A percentile compares a stretch with the other conserved stretches of the same genome.
These are phyloP conservation scores for Spongiforma sp. DNA, from an alignment of 1,284 basidiomycete genomes.

Conservation along the genomic window DNA sequence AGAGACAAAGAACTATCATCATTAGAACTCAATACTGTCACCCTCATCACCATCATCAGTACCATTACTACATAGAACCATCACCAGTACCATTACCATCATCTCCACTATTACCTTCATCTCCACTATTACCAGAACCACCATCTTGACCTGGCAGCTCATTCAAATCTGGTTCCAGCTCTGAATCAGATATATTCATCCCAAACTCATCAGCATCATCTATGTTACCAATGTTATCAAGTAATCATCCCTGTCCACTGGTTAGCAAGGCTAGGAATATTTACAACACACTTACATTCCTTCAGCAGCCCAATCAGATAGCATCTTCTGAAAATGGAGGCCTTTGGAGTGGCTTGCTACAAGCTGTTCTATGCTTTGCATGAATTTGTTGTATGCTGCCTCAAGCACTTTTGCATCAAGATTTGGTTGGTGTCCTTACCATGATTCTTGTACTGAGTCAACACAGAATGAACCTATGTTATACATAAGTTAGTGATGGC, in stretches of 20 bases:
- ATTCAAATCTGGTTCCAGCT: not conserved
- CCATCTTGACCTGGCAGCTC: not conserved
- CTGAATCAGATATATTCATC: not conserved
- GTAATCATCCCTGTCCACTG: not conserved
- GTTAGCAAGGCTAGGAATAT: not conserved
- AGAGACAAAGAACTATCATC: not conserved
- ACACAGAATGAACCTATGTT: not conserved
- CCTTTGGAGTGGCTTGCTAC: not conserved
- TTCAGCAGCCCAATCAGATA: not conserved
- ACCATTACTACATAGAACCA: not conserved
- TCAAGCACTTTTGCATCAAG: not conserved
- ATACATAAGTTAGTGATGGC: not conserved
- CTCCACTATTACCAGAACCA: not conserved
- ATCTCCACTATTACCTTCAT: no score
- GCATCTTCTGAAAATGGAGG: not conserved
- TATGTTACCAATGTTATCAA: not conserved
- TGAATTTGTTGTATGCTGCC: not conserved
- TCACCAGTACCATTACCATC: not conserved
- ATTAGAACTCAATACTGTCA: no score
- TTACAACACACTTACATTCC: not conserved
- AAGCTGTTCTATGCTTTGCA: not conserved
- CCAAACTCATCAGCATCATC: not conserved
- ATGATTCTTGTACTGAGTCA: not conserved
- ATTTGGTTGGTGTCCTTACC: not conserved
- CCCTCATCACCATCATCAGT: not conserved